A percentile compares a stretch with the other conserved stretches of the same genome.
These are phyloP conservation scores for Bifiguratus adelaidae DNA, from an alignment of 192 early-diverging fungal genomes.

Conservation along the genomic window DNA sequence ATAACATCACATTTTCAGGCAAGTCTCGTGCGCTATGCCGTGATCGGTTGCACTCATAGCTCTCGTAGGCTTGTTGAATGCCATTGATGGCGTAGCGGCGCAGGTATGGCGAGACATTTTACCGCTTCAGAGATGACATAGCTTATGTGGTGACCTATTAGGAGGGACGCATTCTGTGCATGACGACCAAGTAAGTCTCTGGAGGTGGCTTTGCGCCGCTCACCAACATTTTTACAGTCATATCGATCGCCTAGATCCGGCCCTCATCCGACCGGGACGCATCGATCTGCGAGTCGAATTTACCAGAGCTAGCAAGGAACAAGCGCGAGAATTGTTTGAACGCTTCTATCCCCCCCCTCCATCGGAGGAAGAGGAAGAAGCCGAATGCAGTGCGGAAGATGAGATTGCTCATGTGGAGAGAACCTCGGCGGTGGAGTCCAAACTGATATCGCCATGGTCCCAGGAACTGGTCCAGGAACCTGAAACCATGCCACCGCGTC, in stretches of 20 bases:
- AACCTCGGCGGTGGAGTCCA: too few species aligned
- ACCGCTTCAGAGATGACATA: background rate
- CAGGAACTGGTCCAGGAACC: too few species aligned
- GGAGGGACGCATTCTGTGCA: constrained; percentile 63
- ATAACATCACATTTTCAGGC: constrained; percentile 21
- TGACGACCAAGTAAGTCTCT: constrained; percentile 61
- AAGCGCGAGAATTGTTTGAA: constrained; percentile 52
- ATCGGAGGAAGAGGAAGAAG: constrained; percentile 2
- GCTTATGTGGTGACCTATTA: constrained; percentile 16
- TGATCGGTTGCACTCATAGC: background rate
- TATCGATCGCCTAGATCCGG: constrained; percentile 57
- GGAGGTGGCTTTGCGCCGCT: background rate
- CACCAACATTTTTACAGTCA: constrained; percentile 25
- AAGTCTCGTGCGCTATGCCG: background rate
- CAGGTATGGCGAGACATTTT: background rate
- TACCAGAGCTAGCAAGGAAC: constrained; percentile 42
- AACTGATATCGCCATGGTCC: too few species aligned
- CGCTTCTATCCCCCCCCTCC: constrained; percentile 44
- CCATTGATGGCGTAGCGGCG: constrained; percentile 57
- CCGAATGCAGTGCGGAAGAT: too few species aligned
- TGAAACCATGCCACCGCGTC: too few species aligned
- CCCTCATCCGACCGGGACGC: constrained; percentile 62
- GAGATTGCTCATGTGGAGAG: too few species aligned
- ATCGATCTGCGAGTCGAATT: constrained; percentile 50
- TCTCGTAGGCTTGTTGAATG: constrained; percentile 53